Evolutionary conservation across 2,329 filamentous ascomycete genomes (phyloP), one percentile per base, ranked within the genome.

Genomic region (Aphanoascus verrucosus): DNA sequence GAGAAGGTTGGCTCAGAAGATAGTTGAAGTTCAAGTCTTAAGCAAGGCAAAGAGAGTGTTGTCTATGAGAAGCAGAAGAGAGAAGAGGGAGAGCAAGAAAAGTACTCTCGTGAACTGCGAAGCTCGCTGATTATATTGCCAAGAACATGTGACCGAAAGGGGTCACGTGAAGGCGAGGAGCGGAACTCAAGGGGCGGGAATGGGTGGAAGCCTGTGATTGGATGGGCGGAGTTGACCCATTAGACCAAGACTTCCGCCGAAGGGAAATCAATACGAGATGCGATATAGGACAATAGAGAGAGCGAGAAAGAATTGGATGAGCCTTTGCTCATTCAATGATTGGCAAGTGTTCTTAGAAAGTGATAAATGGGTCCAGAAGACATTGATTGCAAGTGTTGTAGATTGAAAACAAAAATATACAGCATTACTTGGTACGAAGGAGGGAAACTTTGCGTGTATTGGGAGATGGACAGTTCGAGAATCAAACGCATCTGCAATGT

Each of bases 51-150:
- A 50, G 14, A 15, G 19, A 19, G 38, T 41, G 9, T 12, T 19
- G 17, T 41, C 19, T 7, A n/a, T n/a, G 7, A 8, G 6, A 14
- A 15, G 49, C 59, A 56, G 44, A 44, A 57, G 56, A 60, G 53
- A 56, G 59, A 65, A 65, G 66, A 64, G 17, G 46, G 35, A 47
- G 23, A 55, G 40, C 37, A 32, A 19, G 23, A 4, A 28, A 7
- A 28, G 23, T 7, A 28, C 3, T 7, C n/a, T n/a, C n/a, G n/a
- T 28, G 23, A 50, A 28, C 23, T 11, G 40, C 47, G 61, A 59
- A 57, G 59, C 59, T 53, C 62, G 61, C 19, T 11, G 64, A 71
- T 70, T 72, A 72, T 72, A 69, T 63, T 63, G 69, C 69, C 69
- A 72, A 72, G 51, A 59, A 55, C 17, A 41, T 50, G 49, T 56